Conservation (phyloP, 208 protist species). For the Trypanosoma theileri region DNA sequence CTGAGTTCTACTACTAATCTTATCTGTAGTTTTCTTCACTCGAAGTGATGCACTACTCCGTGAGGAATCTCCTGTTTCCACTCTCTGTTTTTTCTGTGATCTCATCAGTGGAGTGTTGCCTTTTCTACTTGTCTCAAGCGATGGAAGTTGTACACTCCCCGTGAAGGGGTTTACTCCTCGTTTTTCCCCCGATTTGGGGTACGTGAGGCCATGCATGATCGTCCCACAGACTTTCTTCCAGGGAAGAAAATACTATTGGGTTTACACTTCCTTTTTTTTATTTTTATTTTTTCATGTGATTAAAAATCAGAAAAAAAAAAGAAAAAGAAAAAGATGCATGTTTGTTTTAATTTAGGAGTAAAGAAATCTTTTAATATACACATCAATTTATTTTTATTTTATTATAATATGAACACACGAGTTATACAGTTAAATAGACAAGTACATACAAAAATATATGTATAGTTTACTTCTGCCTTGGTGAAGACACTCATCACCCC, state of each 20-base stretch:
- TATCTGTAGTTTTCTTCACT: not conserved
- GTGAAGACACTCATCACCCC: no score
- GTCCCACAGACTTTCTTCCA: no score
- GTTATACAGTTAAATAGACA: constrained; percentile 4
- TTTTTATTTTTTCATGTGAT: not conserved
- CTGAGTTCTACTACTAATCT: not conserved
- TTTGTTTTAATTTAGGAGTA: no score
- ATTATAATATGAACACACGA: not conserved
- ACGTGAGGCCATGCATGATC: constrained; percentile 19
- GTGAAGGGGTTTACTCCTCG: not conserved
- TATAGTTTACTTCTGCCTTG: no score
- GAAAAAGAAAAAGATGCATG: no score
- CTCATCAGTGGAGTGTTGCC: no score
- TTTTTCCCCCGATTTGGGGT: not conserved
- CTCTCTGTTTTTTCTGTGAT: not conserved
- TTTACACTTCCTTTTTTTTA: not conserved
- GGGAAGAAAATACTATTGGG: not conserved
- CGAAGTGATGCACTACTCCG: not conserved
- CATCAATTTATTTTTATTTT: constrained; percentile 3
- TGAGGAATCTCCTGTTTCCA: not conserved
- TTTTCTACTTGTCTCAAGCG: not conserved
- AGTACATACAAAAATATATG: not conserved
- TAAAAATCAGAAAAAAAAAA: no score
- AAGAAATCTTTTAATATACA: not conserved
- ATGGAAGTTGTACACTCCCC: constrained; percentile 10